These are phyloP conservation scores for Globisporangium cylindrosporum DNA, from an alignment of 352 stramenopile genomes.

Conservation along the genomic window DNA sequence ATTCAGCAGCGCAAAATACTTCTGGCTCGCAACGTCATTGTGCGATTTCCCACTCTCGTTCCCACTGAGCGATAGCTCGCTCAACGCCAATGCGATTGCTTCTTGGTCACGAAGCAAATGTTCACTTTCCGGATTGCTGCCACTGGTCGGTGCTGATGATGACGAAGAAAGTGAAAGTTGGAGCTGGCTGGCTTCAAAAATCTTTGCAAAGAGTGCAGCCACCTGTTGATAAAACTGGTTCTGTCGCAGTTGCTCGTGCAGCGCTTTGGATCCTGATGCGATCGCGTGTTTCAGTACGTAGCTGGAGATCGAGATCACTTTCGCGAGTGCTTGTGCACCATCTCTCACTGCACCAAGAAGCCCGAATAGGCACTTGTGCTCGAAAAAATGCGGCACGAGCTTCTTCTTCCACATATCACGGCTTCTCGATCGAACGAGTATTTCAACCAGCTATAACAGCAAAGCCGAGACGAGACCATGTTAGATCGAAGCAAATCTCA, in stretches of 20 bases:
- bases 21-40: slow-evolving; percentile 26
- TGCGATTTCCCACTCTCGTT: slow-evolving; percentile 28
- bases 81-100: slow-evolving; percentile 33
- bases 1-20: slow-evolving; percentile 35
- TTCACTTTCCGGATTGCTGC: neutral
- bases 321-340: slow-evolving; percentile 21
- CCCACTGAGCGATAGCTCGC: slow-evolving; percentile 38
- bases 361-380: slow-evolving; percentile 25
- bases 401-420: slow-evolving; percentile 15
- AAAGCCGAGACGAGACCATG: neutral
- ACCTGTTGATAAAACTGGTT: slow-evolving; percentile 26
- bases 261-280: slow-evolving; percentile 12
- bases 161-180: neutral
- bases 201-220: neutral
- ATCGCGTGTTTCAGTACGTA: slow-evolving; percentile 18
- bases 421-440: slow-evolving; percentile 20
- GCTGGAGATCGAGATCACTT: slow-evolving; percentile 21
- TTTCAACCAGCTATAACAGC: slow-evolving; percentile 24
- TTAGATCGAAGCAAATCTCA: neutral
- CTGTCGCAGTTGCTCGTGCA: slow-evolving; percentile 29
- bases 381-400: slow-evolving; percentile 26
- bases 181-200: slow-evolving; percentile 12
- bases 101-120: slow-evolving; percentile 11
- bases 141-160: neutral
- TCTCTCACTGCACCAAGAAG: slow-evolving; percentile 18